Evolutionary conservation across 2,329 filamentous ascomycete species (phyloP).

Genomic region (Talaromyces atroroseus): DNA sequence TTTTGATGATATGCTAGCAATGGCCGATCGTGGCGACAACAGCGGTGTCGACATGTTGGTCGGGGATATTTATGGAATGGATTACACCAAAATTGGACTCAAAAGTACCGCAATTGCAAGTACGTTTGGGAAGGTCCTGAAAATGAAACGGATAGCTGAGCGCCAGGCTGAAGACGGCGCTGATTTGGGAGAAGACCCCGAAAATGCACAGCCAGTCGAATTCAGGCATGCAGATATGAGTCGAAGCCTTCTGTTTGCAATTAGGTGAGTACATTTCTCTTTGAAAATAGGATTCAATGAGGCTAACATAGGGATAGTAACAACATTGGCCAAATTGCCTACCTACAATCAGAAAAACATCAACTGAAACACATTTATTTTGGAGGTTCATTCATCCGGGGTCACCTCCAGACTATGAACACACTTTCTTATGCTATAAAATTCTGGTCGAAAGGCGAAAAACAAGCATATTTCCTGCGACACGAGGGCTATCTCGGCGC

Average conservation of each 20-base stretch:
- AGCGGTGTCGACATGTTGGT: conserved; percentile 92
- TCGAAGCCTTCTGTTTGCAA: conserved; percentile 84
- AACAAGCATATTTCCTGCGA: conserved; percentile 91
- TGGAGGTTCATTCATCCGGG: conserved; percentile 92
- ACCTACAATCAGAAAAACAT: conserved; percentile 94
- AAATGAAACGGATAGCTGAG: conserved; percentile 82
- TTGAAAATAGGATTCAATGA: neutral
- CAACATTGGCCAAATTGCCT: conserved; percentile 97
- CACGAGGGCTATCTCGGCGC: conserved; percentile 94
- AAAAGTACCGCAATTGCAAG: conserved; percentile 95
- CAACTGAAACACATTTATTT: conserved; percentile 91
- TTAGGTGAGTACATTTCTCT: conserved; percentile 47
- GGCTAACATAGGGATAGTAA: conserved; percentile 55
- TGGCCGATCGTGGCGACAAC: conserved; percentile 89
- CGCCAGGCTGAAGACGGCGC: conserved; percentile 65
- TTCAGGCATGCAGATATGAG: conserved; percentile 85
- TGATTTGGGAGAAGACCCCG: conserved; percentile 31
- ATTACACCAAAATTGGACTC: conserved; percentile 92
- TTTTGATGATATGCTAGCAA: conserved; percentile 96
- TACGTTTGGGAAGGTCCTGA: conserved; percentile 94
- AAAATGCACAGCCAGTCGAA: conserved; percentile 23
- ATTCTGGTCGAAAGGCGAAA: conserved; percentile 91
- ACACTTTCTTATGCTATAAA: conserved; percentile 94
- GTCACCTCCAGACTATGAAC: conserved; percentile 96
- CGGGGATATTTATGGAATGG: conserved; percentile 93